Evolutionary conservation across 78 protist species (phyloP).

Genomic region (Dictyostelium firmibasis): DNA sequence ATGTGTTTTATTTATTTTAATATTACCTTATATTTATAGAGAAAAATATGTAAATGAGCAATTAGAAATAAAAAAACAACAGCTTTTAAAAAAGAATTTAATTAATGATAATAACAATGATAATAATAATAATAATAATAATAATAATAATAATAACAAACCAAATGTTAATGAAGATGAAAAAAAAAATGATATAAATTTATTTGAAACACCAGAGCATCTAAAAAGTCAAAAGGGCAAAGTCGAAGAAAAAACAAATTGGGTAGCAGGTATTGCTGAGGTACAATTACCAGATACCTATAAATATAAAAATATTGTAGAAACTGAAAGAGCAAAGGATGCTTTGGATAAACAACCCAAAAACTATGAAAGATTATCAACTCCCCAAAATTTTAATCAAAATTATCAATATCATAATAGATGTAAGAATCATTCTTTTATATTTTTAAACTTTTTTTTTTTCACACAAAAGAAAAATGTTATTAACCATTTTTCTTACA

Average conservation of each 20-base stretch:
- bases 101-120: neutral
- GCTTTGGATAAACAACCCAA: neutral
- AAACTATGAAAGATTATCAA: neutral
- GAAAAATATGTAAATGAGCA: constrained; percentile 46
- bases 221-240: neutral
- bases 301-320: constrained; percentile 51
- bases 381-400: constrained; percentile 2
- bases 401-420: constrained; percentile 16
- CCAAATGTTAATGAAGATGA: no score
- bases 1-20: no score
- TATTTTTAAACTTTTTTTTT: neutral
- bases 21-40: neutral
- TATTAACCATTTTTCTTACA: neutral
- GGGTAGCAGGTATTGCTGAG: constrained; percentile 76
- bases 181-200: neutral
- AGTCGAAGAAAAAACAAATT: constrained; percentile 51
- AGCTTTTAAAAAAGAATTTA: no score
- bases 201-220: constrained; percentile 70
- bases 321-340: constrained; percentile 63
- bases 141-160: neutral
- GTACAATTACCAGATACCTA: constrained; percentile 20
- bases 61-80: constrained; percentile 10
- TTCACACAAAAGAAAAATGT: neutral
- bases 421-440: neutral
- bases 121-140: neutral